A percentile compares a stretch with the other conserved stretches of the same genome.
These are phyloP conservation scores for Metschnikowia dekortorum DNA, from an alignment of 805 yeast species.

Conservation along the genomic window DNA sequence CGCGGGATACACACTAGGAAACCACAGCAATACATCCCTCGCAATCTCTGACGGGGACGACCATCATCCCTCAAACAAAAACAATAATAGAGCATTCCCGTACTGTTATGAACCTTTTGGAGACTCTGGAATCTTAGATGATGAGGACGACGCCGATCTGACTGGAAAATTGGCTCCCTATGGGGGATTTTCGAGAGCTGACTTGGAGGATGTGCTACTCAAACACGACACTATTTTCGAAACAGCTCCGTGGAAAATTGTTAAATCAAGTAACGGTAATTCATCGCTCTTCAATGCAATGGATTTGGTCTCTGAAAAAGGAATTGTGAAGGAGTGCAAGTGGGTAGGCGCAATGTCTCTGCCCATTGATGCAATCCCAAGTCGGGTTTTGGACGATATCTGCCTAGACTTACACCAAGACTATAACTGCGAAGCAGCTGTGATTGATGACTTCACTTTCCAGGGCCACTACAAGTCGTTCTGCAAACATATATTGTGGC, in stretches of 20 bases:
- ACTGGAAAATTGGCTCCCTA: slow-evolving; percentile 48
- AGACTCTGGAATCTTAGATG: slow-evolving; percentile 8
- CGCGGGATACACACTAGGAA: slow-evolving; percentile 19
- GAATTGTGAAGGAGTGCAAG: slow-evolving; percentile 33
- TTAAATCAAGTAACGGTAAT: slow-evolving; percentile 70
- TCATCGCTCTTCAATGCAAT: slow-evolving; percentile 88
- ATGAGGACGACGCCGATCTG: slow-evolving; percentile 13
- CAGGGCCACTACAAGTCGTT: slow-evolving; percentile 89
- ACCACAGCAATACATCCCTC: slow-evolving; percentile 27
- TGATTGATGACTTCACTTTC: slow-evolving; percentile 72
- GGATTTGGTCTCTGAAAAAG: slow-evolving; percentile 44
- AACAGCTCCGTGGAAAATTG: slow-evolving; percentile 69
- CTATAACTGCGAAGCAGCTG: slow-evolving; percentile 60
- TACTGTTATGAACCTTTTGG: slow-evolving; percentile 12
- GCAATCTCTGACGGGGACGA: slow-evolving; percentile 31
- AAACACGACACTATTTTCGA: slow-evolving; percentile 46
- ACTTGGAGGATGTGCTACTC: slow-evolving; percentile 43
- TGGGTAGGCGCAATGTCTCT: slow-evolving; percentile 95
- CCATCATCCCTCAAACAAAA: slow-evolving; percentile 1
- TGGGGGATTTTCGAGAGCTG: slow-evolving; percentile 72
- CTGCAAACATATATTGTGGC: slow-evolving; percentile 95
- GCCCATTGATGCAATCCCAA: slow-evolving; percentile 80
- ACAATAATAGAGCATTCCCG: slow-evolving; percentile 3
- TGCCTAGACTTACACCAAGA: slow-evolving; percentile 41
- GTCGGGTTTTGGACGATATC: slow-evolving; percentile 50